phyloP scores from a whole-genome alignment of 2,329 filamentous ascomycete genomes.

The Penicillium polonicum region DNA sequence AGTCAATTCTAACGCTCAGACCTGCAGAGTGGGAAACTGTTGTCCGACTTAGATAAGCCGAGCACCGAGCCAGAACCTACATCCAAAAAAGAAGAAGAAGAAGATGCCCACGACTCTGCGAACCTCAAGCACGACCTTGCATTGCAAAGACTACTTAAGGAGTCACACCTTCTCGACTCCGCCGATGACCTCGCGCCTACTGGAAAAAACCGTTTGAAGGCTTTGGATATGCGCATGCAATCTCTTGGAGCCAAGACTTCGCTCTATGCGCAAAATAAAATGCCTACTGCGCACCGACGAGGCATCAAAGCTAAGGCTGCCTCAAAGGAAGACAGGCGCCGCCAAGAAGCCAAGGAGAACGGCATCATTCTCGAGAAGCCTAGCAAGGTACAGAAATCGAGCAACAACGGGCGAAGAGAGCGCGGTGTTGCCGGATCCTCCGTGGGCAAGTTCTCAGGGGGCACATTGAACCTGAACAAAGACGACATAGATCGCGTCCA shows the following conservation, averaged over 20 bases:
- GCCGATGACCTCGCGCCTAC: slow-evolving; percentile 55
- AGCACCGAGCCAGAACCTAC: slow-evolving; percentile 21
- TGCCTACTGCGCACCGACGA: slow-evolving; percentile 83
- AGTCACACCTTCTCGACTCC: slow-evolving; percentile 80
- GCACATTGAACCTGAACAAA: slow-evolving; percentile 74
- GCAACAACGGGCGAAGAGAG: slow-evolving; percentile 49
- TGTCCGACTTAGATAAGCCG: slow-evolving; percentile 33
- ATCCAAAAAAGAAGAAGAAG: slow-evolving; percentile 41
- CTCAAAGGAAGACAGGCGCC: slow-evolving; percentile 66
- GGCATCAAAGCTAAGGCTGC: slow-evolving; percentile 72
- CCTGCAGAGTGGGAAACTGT: slow-evolving; percentile 48
- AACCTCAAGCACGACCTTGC: slow-evolving; percentile 90
- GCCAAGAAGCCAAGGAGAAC: slow-evolving; percentile 81
- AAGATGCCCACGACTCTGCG: slow-evolving; percentile 60
- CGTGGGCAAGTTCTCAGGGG: slow-evolving; percentile 76
- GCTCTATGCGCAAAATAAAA: slow-evolving; percentile 74
- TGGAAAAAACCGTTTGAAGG: slow-evolving; percentile 75
- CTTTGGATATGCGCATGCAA: slow-evolving; percentile 79
- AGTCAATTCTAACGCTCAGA: slow-evolving; percentile 9
- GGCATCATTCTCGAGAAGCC: slow-evolving; percentile 78
- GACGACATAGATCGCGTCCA: slow-evolving; percentile 59
- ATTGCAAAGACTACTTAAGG: slow-evolving; percentile 82
- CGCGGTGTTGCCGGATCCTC: slow-evolving; percentile 71
- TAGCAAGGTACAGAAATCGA: slow-evolving; percentile 36
- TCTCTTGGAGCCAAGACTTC: slow-evolving; percentile 75